Percentiles rank a stretch among this genome's conserved stretches.
Conservation (phyloP, 257 asterid species). For the Solanum bulbocastanum region DNA sequence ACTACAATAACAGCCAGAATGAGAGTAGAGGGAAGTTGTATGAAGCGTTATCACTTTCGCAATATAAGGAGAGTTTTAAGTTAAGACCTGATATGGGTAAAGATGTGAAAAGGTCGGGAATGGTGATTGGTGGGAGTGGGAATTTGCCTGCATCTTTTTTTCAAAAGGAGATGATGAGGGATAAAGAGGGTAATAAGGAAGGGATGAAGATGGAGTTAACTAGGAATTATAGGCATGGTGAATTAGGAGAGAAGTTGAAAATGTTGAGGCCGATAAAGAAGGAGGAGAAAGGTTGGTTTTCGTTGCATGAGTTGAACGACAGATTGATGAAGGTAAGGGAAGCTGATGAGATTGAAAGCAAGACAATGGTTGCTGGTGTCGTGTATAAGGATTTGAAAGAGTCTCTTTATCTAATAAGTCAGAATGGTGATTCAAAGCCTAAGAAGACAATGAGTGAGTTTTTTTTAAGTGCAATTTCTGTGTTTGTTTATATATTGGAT, state of each 20-base stretch:
- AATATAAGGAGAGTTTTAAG: background rate
- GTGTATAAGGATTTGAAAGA: background rate
- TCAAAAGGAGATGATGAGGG: conserved; percentile 6
- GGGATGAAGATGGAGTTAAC: background rate
- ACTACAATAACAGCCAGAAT: background rate
- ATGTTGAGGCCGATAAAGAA: conserved; percentile 48
- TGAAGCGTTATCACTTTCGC: background rate
- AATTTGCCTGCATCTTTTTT: background rate
- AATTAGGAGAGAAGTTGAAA: conserved; percentile 53
- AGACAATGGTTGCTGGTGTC: background rate
- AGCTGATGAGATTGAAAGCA: conserved; percentile 20
- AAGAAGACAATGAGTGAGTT: conserved; percentile 9
- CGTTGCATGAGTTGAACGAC: conserved; percentile 55
- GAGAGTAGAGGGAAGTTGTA: background rate
- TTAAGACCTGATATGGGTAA: background rate
- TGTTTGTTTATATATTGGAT: background rate
- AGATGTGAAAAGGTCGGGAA: background rate
- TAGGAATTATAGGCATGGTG: conserved; percentile 10
- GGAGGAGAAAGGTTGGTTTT: conserved; percentile 48
- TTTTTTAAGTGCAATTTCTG: background rate
- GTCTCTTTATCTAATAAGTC: background rate
- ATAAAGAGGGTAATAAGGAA: background rate
- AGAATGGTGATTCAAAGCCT: background rate
- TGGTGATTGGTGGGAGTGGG: background rate
- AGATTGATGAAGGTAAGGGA: conserved; percentile 41